Evolutionary conservation across 2,329 filamentous ascomycete species (phyloP).

Genomic region (Fusarium graminum): DNA sequence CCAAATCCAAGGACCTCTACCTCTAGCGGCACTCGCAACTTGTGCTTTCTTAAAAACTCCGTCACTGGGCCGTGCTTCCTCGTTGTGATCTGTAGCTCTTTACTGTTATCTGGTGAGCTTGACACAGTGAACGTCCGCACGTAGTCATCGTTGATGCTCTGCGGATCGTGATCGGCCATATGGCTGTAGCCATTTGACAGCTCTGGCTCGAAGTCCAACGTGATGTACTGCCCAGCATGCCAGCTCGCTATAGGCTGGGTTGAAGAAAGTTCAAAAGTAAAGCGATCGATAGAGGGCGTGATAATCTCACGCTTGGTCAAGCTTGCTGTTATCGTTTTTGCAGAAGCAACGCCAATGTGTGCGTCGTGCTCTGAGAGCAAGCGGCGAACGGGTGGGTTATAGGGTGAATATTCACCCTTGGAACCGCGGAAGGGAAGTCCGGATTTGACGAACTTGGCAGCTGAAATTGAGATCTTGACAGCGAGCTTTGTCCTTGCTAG

Average conservation of each 20-base stretch:
- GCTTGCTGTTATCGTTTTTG: conserved; percentile 59
- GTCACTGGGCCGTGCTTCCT: conserved; percentile 78
- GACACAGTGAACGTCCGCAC: conserved; percentile 87
- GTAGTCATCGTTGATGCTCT: conserved; percentile 85
- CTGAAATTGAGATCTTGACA: conserved; percentile 73
- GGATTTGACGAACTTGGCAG: conserved; percentile 71
- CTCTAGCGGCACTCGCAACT: conserved; percentile 67
- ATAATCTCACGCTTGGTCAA: conserved; percentile 71
- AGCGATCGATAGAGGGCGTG: conserved; percentile 76
- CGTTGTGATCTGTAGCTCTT: conserved; percentile 78
- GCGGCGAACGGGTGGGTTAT: conserved; percentile 80
- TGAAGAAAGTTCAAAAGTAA: conserved; percentile 61
- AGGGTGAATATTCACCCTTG: conserved; percentile 74
- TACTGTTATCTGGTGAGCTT: conserved; percentile 61
- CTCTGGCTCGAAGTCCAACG: conserved; percentile 77
- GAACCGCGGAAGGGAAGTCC: conserved; percentile 77
- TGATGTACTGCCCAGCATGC: conserved; percentile 81
- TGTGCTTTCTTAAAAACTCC: conserved; percentile 70
- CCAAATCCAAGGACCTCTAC: conserved; percentile 80
- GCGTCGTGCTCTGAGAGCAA: conserved; percentile 68
- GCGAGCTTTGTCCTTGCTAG: conserved; percentile 80
- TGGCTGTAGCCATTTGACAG: conserved; percentile 82
- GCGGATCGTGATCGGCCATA: conserved; percentile 85
- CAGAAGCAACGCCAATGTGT: conserved; percentile 23
- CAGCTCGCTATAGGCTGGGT: conserved; percentile 57